Evolutionary conservation across 2,329 filamentous ascomycete species (phyloP), one percentile per base, ranked within the genome.

Genomic region (Canariomyces notabilis): DNA sequence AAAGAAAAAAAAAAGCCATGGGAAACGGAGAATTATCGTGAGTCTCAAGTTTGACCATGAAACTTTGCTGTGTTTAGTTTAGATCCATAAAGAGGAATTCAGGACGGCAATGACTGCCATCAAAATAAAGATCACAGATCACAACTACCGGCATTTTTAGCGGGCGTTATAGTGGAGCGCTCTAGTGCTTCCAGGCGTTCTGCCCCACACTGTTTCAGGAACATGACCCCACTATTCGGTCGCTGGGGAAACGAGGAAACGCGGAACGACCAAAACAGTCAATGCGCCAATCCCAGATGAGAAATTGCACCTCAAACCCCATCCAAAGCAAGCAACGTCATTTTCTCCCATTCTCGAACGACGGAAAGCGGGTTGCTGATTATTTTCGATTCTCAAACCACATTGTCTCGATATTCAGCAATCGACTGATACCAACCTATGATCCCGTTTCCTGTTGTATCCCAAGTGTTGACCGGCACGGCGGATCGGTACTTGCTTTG

Each of bases 271-370:
- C 50, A 56, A 56, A 56, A 55, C 45, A 54, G 39, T 42, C 41
- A 44, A 49, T 29, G 42, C 39, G 37, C 51, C 50, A 54, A 54
- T 50, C 49, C 44, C 19, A 36, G 29, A 23, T 36, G 40, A 50
- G 48, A 51, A 53, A 50, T 47, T 48, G 40, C 46, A 37, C 45
- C 38, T n/a, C 44, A 34, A 16, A 29, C 38, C 4, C 15, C 35
- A n/a, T 31, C 19, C 20, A 18, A 31, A 45, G 31, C 39, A 35
- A 41, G 42, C 50, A 57, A 57, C 55, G 55, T 57, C 55, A 57
- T 54, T 50, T 42, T 35, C 44, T 37, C 40, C 29, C 14, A 21
- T 42, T 40, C 37, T 42, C 43, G 9, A 14, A 23, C 42, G 20
- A n/a, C 37, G 26, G 14, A 35, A 29, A 29, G 6, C 22, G 22